Evolutionary conservation across 75 land plant species (phyloP), one percentile per base, ranked within the genome.

Genomic region (Pseudotsuga menziesii): DNA sequence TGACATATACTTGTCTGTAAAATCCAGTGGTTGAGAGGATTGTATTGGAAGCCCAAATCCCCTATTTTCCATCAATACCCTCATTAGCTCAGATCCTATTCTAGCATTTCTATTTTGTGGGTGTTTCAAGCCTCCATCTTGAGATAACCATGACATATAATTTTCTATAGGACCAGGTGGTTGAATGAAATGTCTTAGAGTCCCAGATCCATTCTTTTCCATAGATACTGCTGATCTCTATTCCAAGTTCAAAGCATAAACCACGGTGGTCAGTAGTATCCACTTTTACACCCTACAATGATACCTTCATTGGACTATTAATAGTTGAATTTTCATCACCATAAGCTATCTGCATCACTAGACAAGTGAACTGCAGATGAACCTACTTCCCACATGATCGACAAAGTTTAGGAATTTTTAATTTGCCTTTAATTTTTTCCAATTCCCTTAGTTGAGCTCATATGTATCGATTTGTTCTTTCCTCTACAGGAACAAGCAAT

Each of bases 401-500:
- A 79, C 75, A 76, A 35, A 63, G 19, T 13, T 52, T 70, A 44
- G 55, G 55, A 22, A 78, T 70, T 58, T 27, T 74, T 8, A 76
- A 3, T 52, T 61, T 82, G 7, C 81, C 84, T 44, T 79, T 82
- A 41, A 88, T 54, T 56, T 14, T 56, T 5, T 81, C 90, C 52
- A 83, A 79, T 60, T 83, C 88, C 32, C 67, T 61, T 16, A 86
- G 62, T 23, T 82, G 88, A 20, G 76, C 73, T 4, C 57, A 27
- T 58, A 80, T 83, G 78, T 75, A 81, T 63, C 75, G 77, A 71
- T 78, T 80, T 14, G 26, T 15, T 48, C 54, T 61, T 52, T 77
- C 82, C 7, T 83, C 78, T 15, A 83, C 25, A 23, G 90, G 88
- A 55, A 79, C 76, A 54, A 88, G 70, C 29, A 88, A 73, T 71